phyloP scores from a whole-genome alignment of 768 basidiomycete species.

The Rhodotorula diobovata region DNA sequence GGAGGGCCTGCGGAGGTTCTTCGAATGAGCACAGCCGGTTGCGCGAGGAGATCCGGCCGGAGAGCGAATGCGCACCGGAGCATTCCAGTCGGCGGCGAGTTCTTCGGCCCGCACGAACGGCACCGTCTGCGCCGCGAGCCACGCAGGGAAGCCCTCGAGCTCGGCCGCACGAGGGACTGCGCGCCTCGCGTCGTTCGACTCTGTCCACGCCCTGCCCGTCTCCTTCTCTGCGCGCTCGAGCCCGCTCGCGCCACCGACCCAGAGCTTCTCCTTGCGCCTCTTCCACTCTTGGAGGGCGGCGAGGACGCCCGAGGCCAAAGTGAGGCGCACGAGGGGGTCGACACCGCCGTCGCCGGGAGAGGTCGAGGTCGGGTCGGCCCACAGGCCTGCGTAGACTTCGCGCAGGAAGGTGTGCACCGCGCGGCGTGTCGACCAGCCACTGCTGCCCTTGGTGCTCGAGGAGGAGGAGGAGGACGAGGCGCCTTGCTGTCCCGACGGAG shows the following conservation, averaged over 20 bases:
- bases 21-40: no score
- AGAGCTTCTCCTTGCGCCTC: conserved; percentile 22
- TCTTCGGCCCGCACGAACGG: conserved; percentile 10
- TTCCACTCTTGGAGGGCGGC: conserved; percentile 34
- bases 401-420: conserved; percentile 4
- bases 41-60: no score
- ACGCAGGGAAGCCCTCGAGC: conserved; percentile 2
- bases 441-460: background rate
- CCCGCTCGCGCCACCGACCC: conserved; percentile 25
- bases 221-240: conserved; percentile 18
- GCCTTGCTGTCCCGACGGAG: background rate
- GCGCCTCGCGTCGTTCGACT: background rate
- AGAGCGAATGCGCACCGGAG: background rate
- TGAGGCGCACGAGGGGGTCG: conserved; percentile 12
- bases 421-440: conserved; percentile 4
- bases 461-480: background rate
- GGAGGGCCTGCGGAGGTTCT: conserved; percentile 30
- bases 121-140: conserved; percentile 33
- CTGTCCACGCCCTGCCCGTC: conserved; percentile 10
- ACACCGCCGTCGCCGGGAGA: background rate
- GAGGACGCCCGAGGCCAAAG: conserved; percentile 12
- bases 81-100: conserved; percentile 7
- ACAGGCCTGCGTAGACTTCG: conserved; percentile 4
- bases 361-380: conserved; percentile 6
- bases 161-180: background rate